Evolutionary conservation across 2,329 filamentous ascomycete species (phyloP), one percentile per base, ranked within the genome.

Genomic region (Alternaria arborescens): DNA sequence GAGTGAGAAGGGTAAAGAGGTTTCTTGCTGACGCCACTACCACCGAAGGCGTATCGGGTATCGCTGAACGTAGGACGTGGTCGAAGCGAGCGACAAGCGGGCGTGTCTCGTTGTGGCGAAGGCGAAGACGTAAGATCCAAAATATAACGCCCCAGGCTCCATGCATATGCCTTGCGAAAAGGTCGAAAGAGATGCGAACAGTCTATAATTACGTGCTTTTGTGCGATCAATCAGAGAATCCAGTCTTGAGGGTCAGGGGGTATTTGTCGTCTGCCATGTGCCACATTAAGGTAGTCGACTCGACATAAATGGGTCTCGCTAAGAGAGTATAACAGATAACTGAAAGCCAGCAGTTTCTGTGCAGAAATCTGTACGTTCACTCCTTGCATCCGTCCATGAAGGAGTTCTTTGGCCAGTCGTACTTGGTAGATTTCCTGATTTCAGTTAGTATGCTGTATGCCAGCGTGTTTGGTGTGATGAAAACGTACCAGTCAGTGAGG

Each of bases 341-440:
- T 55, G 64, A 58, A 57, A 55, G 36, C 70, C 70, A 58, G 70
- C 64, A 60, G 68, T 64, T 60, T 46, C 63, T 57, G 34, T 52
- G 44, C 50, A 46, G 51, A 60, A 42, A 55, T 63, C 53, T 51
- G 11, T 11, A 51, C 24, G 38, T 24, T 60, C 62, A 73, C 60
- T 30, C 30, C 46, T 74, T 72, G 76, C 88, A 91, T 28, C 77
- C 83, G 71, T 89, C 70, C 75, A 90, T 85, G 60, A 88, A 82
- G 1, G 82, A 82, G 68, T 91, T 91, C 72, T 83, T 83, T 3
- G 88, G 88, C 86, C 87, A 89, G 2, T 77, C 67, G 64, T 86
- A 89, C 11, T 81, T 81, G 32, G 87, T 85, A 63, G 79, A 71
- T 56, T 72, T 62, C 81, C 82, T 83, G 55, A 20, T 28, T 20